A percentile compares a stretch with the other conserved stretches of the same genome.
These are phyloP conservation scores for Sextonia rubra DNA, from an alignment of 164 flowering plant species.

Conservation along the genomic window DNA sequence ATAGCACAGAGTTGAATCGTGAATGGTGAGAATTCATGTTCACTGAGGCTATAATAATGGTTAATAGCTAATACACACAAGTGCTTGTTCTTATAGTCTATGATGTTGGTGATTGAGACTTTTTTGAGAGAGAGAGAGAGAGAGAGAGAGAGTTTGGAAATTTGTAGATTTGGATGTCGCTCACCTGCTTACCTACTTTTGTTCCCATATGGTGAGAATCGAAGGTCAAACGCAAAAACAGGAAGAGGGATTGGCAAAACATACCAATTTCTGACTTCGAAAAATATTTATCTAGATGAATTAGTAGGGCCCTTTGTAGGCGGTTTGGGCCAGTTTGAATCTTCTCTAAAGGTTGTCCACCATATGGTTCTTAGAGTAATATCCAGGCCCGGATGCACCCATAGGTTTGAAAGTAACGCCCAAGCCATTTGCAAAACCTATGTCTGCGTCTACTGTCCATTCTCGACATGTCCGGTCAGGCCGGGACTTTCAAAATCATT, in stretches of 20 bases:
- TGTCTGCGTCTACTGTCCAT: no score
- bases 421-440: no score
- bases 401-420: no score
- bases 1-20: not conserved
- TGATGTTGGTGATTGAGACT: slow-evolving; percentile 1
- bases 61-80: not conserved
- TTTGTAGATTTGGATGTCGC: not conserved
- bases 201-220: not conserved
- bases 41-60: not conserved
- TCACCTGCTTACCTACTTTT: slow-evolving; percentile 6
- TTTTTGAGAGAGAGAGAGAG: slow-evolving; percentile 7
- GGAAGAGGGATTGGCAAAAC: not conserved
- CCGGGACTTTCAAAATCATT: no score
- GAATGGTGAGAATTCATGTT: not conserved
- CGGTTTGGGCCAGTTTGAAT: no score
- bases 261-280: no score
- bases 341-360: no score
- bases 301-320: no score
- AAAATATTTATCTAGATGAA: no score
- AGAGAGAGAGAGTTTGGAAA: not conserved
- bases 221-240: not conserved
- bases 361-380: no score
- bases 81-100: not conserved
- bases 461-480: no score
- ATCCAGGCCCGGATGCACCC: no score